Percentiles rank a stretch among this genome's conserved stretches.
phyloP scores from a whole-genome alignment of 2,329 filamentous ascomycete genomes.

The Colletotrichum sojae region DNA sequence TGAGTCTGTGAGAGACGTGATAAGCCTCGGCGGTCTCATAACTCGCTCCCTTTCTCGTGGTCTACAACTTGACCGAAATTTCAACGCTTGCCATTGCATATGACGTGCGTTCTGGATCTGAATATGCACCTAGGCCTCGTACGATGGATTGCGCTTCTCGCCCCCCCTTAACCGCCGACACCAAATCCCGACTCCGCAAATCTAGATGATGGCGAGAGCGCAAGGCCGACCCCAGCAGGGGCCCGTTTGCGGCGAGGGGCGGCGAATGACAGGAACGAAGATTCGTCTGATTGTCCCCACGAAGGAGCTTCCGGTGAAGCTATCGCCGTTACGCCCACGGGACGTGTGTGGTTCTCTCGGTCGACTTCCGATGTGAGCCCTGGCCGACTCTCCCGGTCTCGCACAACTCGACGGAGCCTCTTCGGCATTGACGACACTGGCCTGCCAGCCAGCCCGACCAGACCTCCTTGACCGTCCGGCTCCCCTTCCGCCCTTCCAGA shows the following conservation, averaged over 20 bases:
- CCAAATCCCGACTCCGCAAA: neutral
- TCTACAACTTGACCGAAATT: neutral
- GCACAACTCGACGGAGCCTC: slow-evolving; percentile 19
- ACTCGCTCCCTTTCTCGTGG: no score
- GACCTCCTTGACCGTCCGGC: no score
- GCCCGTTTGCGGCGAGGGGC: neutral
- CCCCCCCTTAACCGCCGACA: neutral
- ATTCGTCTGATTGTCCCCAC: slow-evolving; percentile 32
- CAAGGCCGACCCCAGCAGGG: slow-evolving; percentile 32
- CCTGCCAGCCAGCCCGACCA: neutral
- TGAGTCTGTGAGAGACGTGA: neutral
- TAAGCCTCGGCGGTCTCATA: neutral
- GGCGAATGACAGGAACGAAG: slow-evolving; percentile 26
- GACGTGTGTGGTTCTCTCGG: slow-evolving; percentile 31
- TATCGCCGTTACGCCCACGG: slow-evolving; percentile 18
- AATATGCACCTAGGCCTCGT: slow-evolving; percentile 7
- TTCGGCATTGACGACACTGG: slow-evolving; percentile 36
- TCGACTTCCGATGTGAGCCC: slow-evolving; percentile 40
- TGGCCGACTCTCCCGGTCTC: slow-evolving; percentile 33
- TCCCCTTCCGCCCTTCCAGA: slow-evolving; percentile 16
- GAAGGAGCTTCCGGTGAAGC: slow-evolving; percentile 24
- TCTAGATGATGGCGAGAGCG: slow-evolving; percentile 20
- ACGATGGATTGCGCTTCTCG: slow-evolving; percentile 13
- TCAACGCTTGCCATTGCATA: slow-evolving; percentile 17
- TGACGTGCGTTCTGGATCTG: neutral